phyloP scores from a whole-genome alignment of 2,329 filamentous ascomycete species.

The Penicillium digitatum region DNA sequence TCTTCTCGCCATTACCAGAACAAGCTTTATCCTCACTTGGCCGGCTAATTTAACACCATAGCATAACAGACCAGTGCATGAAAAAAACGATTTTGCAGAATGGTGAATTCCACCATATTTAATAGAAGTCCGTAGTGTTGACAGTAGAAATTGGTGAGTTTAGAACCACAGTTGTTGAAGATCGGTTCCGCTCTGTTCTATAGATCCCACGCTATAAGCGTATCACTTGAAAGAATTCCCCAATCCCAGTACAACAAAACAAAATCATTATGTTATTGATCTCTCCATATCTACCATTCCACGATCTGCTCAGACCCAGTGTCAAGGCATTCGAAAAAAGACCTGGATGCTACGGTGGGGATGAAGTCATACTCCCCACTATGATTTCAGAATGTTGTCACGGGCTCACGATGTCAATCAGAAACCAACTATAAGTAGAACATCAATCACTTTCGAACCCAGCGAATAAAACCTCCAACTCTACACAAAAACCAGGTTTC shows the following conservation, averaged over 20 bases:
- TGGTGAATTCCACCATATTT: neutral
- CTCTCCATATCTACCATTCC: neutral
- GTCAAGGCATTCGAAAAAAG: constrained; percentile 1
- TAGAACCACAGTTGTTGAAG: neutral
- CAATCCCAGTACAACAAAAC: too few species aligned
- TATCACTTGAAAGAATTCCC: neutral
- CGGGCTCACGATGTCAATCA: neutral
- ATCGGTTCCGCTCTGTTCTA: neutral
- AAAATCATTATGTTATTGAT: neutral
- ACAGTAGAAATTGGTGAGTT: neutral
- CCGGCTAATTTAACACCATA: neutral
- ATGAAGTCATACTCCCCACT: constrained; percentile 31
- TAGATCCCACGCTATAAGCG: neutral
- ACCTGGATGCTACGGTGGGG: neutral
- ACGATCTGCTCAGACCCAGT: neutral
- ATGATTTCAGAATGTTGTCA: constrained; percentile 38
- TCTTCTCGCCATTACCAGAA: neutral
- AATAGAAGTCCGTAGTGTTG: too few species aligned
- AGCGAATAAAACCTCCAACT: neutral
- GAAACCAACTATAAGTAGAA: neutral
- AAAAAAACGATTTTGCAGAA: neutral
- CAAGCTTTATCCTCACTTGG: neutral
- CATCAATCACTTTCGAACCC: neutral
- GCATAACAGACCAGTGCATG: neutral
- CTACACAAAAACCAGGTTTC: neutral